These are phyloP conservation scores for Mycena rebaudengoi DNA, from an alignment of 768 basidiomycete genomes.

Conservation along the genomic window DNA sequence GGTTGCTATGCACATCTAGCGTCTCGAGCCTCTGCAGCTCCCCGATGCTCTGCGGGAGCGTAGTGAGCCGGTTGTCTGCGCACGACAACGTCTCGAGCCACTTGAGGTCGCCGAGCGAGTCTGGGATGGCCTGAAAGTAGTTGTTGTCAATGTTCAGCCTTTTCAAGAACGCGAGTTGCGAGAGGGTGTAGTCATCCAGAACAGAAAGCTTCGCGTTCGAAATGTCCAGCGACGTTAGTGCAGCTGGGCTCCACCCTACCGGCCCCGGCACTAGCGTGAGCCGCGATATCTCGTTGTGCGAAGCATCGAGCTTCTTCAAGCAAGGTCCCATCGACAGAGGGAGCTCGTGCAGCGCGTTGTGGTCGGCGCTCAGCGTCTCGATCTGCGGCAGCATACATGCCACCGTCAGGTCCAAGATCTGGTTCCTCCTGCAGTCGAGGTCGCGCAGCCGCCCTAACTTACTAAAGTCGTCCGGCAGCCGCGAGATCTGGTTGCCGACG, in stretches of 20 bases:
- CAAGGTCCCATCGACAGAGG: conserved; percentile 79
- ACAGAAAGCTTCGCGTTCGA: conserved; percentile 89
- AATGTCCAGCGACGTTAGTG: conserved; percentile 82
- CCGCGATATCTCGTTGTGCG: conserved; percentile 90
- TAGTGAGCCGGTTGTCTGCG: conserved; percentile 88
- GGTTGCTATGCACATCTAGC: conserved; percentile 93
- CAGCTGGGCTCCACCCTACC: conserved; percentile 50
- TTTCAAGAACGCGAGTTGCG: conserved; percentile 76
- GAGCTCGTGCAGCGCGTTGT: conserved; percentile 84
- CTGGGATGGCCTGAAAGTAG: conserved; percentile 82
- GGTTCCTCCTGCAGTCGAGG: conserved; percentile 89
- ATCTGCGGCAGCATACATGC: conserved; percentile 77
- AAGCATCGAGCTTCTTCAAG: conserved; percentile 74
- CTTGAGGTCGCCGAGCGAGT: conserved; percentile 78
- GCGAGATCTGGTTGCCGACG: conserved; percentile 85
- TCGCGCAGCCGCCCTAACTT: conserved; percentile 67
- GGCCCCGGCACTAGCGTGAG: conserved; percentile 68
- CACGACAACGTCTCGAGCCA: conserved; percentile 80
- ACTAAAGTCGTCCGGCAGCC: conserved; percentile 69
- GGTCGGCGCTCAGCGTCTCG: conserved; percentile 74
- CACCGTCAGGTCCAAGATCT: conserved; percentile 76
- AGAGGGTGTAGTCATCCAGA: conserved; percentile 77
- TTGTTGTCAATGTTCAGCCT: conserved; percentile 86
- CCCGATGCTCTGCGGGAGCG: conserved; percentile 81
- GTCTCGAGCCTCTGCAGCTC: conserved; percentile 74